Conservation (phyloP, 1,139 yeast species). For the Candida tetrigidarum region DNA sequence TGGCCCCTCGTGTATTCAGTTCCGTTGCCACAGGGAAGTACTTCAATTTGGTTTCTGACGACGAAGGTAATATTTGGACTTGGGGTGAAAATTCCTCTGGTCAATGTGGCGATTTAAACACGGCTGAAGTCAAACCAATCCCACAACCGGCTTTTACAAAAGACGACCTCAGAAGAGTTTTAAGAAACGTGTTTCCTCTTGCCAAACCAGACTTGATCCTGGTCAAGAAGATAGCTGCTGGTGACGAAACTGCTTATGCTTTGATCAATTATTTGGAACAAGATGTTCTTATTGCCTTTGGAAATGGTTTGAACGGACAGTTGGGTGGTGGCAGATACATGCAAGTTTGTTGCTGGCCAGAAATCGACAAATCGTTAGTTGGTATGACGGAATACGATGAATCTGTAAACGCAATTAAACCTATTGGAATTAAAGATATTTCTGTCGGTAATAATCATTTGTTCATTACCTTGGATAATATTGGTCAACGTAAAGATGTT, state of each 20-base stretch:
- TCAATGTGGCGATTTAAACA: conserved; percentile 75
- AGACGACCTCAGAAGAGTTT: conserved; percentile 25
- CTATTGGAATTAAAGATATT: conserved; percentile 55
- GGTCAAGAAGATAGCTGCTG: conserved; percentile 62
- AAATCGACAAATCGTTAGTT: conserved; percentile 55
- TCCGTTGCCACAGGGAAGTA: conserved; percentile 73
- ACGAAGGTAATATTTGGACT: conserved; percentile 67
- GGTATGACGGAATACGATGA: conserved; percentile 50
- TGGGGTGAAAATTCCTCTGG: conserved; percentile 89
- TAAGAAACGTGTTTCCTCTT: conserved; percentile 29
- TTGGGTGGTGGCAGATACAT: conserved; percentile 77
- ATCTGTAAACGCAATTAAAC: conserved; percentile 28
- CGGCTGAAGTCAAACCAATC: conserved; percentile 62
- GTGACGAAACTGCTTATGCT: conserved; percentile 69
- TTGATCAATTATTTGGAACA: conserved; percentile 35
- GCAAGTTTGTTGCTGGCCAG: conserved; percentile 75
- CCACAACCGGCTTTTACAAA: conserved; percentile 57
- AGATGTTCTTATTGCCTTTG: conserved; percentile 62
- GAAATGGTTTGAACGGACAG: conserved; percentile 89
- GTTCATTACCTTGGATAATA: conserved; percentile 59
- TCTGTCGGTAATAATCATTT: conserved; percentile 69
- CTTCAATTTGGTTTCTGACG: conserved; percentile 73
- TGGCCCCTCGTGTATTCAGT: conserved; percentile 49
- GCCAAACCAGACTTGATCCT: conserved; percentile 39
- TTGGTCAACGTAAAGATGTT: conserved; percentile 54